Evolutionary conservation across 2,329 filamentous ascomycete species (phyloP), one percentile per base, ranked within the genome.

Genomic region (Arthroderma sp.): DNA sequence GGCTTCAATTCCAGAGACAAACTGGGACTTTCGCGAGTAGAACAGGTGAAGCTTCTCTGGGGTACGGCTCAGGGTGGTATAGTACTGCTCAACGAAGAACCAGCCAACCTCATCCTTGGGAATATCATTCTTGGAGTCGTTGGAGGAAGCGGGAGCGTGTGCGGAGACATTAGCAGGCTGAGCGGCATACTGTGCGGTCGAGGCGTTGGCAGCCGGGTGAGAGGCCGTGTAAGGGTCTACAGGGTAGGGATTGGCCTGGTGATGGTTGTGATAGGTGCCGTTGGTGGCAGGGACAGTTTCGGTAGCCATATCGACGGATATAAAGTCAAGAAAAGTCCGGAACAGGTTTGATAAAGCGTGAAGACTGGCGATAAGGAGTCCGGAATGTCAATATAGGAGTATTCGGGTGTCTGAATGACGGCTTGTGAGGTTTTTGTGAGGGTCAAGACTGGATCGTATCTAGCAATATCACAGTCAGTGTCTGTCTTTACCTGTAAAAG

Each of bases 31-130:
- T 76, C 95, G 95, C 76, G 88, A 87, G 76, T 97, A 97, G 80
- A 96, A 98, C 56, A 97, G 84, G 73, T 84, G 91, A 67, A 98
- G 87, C 76, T 93, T 94, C 70, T 95, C 90, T 21, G 93, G 91
- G 64, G 79, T 87, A 75, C 91, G 91, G 83, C 91, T 96, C 69
- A 98, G 77, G 61, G 90, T 98, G 66, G 88, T 97, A 77, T 98
- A 98, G 80, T 96, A 98, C 75, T 95, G 90, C 81, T 97, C 91
- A 59, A 98, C 93, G 66, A 98, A 98, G 77, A 91, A 97, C 93
- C 93, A 98, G 74, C 90, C 93, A 65, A 98, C 90, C 77, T 97
- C 89, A 72, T 95, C 90, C 78, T 95, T 96, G 66, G 77, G 77
- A 61, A 82, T 80, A 60, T 70, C 70, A 62, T 67, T 70, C 64